These are phyloP conservation scores for Neofusicoccum parvum DNA, from an alignment of 2,329 filamentous ascomycete species.

Conservation along the genomic window DNA sequence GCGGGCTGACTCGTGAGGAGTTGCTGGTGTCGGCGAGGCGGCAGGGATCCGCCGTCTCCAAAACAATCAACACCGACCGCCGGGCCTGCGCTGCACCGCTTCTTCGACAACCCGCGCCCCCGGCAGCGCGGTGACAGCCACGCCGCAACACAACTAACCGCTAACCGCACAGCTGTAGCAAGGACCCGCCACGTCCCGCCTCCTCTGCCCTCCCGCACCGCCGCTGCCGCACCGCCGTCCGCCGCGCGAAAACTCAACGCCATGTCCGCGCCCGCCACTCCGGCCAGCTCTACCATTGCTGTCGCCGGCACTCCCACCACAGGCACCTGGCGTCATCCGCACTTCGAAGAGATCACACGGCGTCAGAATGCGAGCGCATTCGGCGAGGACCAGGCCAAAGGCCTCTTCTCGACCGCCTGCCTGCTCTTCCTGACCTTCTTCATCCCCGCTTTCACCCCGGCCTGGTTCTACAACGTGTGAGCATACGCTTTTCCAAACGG, in stretches of 20 bases:
- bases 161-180: constrained; percentile 6
- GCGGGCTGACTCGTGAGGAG: constrained; percentile 2
- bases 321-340: constrained; percentile 89
- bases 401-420: constrained; percentile 67
- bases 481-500: neutral
- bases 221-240: neutral
- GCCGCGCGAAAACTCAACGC: constrained; percentile 16
- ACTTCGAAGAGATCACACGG: constrained; percentile 80
- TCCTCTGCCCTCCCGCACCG: neutral
- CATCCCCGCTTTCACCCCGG: constrained; percentile 37
- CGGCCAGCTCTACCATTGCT: constrained; percentile 16
- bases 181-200: no score
- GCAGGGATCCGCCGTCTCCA: constrained; percentile 19
- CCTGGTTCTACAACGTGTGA: neutral
- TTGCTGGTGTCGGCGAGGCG: neutral
- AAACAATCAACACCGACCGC: constrained; percentile 20
- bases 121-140: constrained; percentile 1
- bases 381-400: constrained; percentile 72
- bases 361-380: constrained; percentile 80
- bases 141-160: constrained; percentile 10
- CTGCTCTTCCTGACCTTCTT: constrained; percentile 56
- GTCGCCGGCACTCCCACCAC: constrained; percentile 41
- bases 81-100: neutral
- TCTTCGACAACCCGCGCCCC: neutral
- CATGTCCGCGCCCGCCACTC: constrained; percentile 18